Evolutionary conservation across 768 basidiomycete species (phyloP).

Genomic region (Boletus rubropictus): DNA sequence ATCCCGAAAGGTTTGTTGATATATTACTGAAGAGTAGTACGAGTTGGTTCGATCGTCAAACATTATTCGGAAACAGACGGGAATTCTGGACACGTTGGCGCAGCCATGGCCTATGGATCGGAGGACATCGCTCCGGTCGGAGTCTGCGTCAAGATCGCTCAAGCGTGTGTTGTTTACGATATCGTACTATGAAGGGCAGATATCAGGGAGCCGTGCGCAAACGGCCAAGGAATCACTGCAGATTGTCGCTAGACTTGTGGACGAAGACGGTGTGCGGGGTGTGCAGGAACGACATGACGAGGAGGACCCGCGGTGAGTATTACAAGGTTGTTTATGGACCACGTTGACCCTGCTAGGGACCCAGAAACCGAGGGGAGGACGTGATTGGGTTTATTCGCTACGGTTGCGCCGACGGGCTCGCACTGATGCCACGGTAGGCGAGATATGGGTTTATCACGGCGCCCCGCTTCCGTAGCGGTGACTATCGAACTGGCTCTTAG

Average conservation of each 20-base stretch:
- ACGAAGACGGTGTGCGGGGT: conserved; percentile 52
- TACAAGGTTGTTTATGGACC: conserved; percentile 4
- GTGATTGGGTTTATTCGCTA: conserved; percentile 50
- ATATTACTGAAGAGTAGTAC: conserved; percentile 38
- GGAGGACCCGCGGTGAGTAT: conserved; percentile 47
- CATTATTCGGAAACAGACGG: conserved; percentile 43
- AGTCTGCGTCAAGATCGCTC: conserved; percentile 36
- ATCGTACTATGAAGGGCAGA: conserved; percentile 52
- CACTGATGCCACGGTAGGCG: conserved; percentile 40
- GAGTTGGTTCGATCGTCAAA: conserved; percentile 56
- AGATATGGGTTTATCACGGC: conserved; percentile 20
- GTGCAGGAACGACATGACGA: conserved; percentile 26
- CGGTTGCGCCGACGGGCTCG: conserved; percentile 50
- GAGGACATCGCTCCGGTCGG: conserved; percentile 24
- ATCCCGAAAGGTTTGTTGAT: not conserved
- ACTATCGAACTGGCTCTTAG: too few species aligned
- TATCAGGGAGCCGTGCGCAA: conserved; percentile 37
- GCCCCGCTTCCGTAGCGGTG: conserved; percentile 17
- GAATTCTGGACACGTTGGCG: conserved; percentile 38
- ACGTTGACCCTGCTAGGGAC: conserved; percentile 16
- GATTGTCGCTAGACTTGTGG: conserved; percentile 55
- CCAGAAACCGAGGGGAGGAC: conserved; percentile 43
- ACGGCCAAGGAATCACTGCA: conserved; percentile 54
- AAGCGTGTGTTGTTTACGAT: conserved; percentile 38
- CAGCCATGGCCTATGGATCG: conserved; percentile 26